These are phyloP conservation scores for Paraglomus occultum DNA, from an alignment of 192 early-diverging fungal species.

Conservation along the genomic window DNA sequence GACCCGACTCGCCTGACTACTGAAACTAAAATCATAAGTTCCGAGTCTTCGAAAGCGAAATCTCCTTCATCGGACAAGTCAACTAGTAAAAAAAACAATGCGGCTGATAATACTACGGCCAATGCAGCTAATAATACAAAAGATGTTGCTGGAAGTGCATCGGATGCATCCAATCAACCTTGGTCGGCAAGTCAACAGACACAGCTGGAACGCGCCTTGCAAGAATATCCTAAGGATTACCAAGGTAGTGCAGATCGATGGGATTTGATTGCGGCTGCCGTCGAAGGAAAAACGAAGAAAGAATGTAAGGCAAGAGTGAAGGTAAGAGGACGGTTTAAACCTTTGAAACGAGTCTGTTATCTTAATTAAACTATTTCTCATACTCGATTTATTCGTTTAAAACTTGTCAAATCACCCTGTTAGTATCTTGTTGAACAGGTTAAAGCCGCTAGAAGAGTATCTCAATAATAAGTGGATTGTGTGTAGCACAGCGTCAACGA, in stretches of 20 bases:
- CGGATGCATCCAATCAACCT: not conserved
- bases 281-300: conserved; percentile 59
- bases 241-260: conserved; percentile 59
- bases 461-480: no score
- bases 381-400: not conserved
- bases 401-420: not conserved
- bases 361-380: not conserved
- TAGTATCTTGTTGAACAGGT: conserved; percentile 49
- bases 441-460: no score
- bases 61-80: not conserved
- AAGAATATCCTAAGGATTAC: conserved; percentile 55
- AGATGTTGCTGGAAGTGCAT: not conserved
- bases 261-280: conserved; percentile 60
- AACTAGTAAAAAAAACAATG: not conserved
- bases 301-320: conserved; percentile 65
- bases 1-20: conserved; percentile 13
- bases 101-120: conserved; percentile 12
- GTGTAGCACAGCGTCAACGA: no score
- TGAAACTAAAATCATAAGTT: not conserved
- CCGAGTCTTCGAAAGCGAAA: not conserved
- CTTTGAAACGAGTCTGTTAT: no score
- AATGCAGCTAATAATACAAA: conserved; percentile 21
- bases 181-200: conserved; percentile 58
- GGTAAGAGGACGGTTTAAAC: conserved; percentile 31
- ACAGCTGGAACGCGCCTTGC: conserved; percentile 55